Conservation (phyloP, 1,284 basidiomycete genomes). For the Ganoderma meredithae region DNA sequence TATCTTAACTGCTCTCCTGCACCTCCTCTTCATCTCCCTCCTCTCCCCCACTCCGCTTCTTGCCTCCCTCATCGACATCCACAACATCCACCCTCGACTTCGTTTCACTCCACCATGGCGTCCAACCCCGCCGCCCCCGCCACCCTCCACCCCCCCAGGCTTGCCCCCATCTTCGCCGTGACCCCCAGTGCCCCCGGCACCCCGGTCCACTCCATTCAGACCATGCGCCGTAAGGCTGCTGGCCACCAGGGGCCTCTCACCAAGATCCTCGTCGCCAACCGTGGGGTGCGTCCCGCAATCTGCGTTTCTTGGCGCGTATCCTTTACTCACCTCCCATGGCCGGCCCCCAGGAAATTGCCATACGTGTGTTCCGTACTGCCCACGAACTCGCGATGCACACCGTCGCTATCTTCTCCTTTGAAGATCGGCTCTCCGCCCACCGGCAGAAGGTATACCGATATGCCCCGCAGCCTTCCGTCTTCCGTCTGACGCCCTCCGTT, state of each 20-base stretch:
- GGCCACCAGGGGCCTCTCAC: slow-evolving; percentile 91
- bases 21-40: slow-evolving; percentile 15
- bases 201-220: slow-evolving; percentile 88
- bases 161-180: slow-evolving; percentile 72
- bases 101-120: slow-evolving; percentile 27
- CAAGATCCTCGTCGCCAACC: slow-evolving; percentile 95
- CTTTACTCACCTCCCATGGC: slow-evolving; percentile 12
- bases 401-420: slow-evolving; percentile 97
- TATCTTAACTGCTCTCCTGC: slow-evolving; percentile 29
- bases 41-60: slow-evolving; percentile 24
- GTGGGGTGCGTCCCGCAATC: slow-evolving; percentile 73
- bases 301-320: slow-evolving; percentile 5
- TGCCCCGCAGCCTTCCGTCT: slow-evolving; percentile 7
- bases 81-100: slow-evolving; percentile 17
- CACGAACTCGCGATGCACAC: slow-evolving; percentile 99
- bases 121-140: slow-evolving; percentile 42
- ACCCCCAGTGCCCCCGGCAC: slow-evolving; percentile 82
- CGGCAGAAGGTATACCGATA: slow-evolving; percentile 85
- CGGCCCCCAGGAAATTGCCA: slow-evolving; percentile 90
- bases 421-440: slow-evolving; percentile 97
- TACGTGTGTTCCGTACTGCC: slow-evolving; percentile 97
- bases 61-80: slow-evolving; percentile 3
- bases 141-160: slow-evolving; percentile 73
- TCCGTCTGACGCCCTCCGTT: not conserved
- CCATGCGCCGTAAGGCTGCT: slow-evolving; percentile 90